Evolutionary conservation across 2,329 filamentous ascomycete species (phyloP).

Genomic region (Ampelomyces quisqualis): DNA sequence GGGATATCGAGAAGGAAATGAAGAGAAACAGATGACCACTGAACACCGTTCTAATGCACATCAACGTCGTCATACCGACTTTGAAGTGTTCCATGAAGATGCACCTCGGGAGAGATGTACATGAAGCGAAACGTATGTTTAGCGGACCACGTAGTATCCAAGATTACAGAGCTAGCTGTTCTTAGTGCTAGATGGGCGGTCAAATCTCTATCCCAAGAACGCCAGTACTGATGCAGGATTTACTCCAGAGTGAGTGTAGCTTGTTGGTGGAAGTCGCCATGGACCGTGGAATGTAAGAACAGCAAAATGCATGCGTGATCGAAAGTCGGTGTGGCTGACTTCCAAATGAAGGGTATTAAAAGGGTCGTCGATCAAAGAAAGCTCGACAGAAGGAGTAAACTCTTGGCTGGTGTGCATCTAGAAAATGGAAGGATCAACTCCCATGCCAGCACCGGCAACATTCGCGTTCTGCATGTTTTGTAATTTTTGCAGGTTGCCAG

Average conservation of each 20-base stretch:
- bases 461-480: slow-evolving; percentile 48
- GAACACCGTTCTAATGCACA: slow-evolving; percentile 41
- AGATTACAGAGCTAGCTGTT: slow-evolving; percentile 16
- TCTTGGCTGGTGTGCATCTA: slow-evolving; percentile 14
- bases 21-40: slow-evolving; percentile 18
- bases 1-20: slow-evolving; percentile 26
- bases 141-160: slow-evolving; percentile 23
- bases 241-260: slow-evolving; percentile 22
- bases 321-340: background rate
- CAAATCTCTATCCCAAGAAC: slow-evolving; percentile 19
- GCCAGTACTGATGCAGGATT: slow-evolving; percentile 26
- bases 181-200: slow-evolving; percentile 17
- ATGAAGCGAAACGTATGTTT: slow-evolving; percentile 22
- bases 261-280: slow-evolving; percentile 17
- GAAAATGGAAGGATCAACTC: slow-evolving; percentile 57
- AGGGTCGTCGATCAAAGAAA: slow-evolving; percentile 1
- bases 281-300: slow-evolving; percentile 6
- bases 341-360: slow-evolving; percentile 24
- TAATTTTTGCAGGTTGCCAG: slow-evolving; percentile 44
- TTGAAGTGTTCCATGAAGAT: slow-evolving; percentile 27
- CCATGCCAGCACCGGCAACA: slow-evolving; percentile 55
- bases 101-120: slow-evolving; percentile 30
- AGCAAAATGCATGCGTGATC: slow-evolving; percentile 5
- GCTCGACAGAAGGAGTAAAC: slow-evolving; percentile 12
- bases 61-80: slow-evolving; percentile 35